These are phyloP conservation scores for Agrocybe pediades DNA, from an alignment of 768 basidiomycete species.

Conservation along the genomic window DNA sequence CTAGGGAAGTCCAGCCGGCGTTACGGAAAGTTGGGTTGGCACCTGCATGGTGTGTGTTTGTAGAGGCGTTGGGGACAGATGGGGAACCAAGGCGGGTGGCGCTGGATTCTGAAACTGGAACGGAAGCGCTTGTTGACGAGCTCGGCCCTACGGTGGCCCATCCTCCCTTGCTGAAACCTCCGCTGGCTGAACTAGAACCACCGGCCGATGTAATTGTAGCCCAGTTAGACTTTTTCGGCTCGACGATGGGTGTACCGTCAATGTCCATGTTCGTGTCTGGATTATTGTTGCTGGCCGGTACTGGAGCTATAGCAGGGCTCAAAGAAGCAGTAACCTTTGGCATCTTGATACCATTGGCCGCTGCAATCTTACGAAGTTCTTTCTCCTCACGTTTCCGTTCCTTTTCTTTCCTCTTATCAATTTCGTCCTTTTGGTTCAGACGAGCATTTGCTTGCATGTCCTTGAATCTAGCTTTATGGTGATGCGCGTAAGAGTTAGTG, in stretches of 20 bases:
- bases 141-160: conserved; percentile 49
- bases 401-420: conserved; percentile 81
- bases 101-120: conserved; percentile 14
- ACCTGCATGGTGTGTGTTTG: neutral
- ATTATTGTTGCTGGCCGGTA: conserved; percentile 12
- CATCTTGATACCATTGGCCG: conserved; percentile 79
- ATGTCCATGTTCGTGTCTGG: conserved; percentile 27
- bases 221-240: conserved; percentile 54
- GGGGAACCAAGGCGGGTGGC: conserved; percentile 7
- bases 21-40: conserved; percentile 34
- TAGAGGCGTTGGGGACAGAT: neutral
- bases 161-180: conserved; percentile 45
- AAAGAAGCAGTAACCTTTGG: conserved; percentile 32
- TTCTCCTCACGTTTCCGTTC: conserved; percentile 86
- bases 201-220: conserved; percentile 34
- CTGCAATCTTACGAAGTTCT: conserved; percentile 81
- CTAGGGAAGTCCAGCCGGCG: conserved; percentile 71
- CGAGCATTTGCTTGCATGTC: conserved; percentile 82
- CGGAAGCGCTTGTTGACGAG: conserved; percentile 2
- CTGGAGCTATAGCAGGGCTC: conserved; percentile 20
- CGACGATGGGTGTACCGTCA: conserved; percentile 16
- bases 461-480: conserved; percentile 79
- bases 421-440: conserved; percentile 63
- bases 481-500: conserved; percentile 86
- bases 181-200: conserved; percentile 17